Percentiles rank a stretch among this genome's conserved stretches.
phyloP scores from a whole-genome alignment of 2,329 filamentous ascomycete species.

The Xylariales sp. region DNA sequence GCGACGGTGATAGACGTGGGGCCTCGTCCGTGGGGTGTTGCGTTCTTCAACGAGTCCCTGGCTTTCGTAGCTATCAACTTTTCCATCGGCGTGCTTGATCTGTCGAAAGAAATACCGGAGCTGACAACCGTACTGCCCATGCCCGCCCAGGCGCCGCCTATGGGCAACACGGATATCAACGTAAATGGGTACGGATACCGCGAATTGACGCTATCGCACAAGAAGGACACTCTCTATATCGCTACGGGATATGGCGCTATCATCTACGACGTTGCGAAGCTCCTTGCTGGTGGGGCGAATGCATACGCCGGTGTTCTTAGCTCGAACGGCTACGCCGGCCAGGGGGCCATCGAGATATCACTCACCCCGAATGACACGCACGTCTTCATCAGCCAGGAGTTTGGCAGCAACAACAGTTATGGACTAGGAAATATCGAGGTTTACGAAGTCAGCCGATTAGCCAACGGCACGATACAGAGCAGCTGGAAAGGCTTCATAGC shows the following conservation, averaged over 20 bases:
- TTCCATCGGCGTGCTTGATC: conserved; percentile 1
- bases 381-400: conserved; percentile 6
- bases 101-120: neutral
- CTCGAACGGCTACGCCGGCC: neutral
- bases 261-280: neutral
- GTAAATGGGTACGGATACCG: conserved; percentile 4
- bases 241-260: conserved; percentile 5
- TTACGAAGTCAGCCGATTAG: conserved; percentile 3
- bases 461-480: conserved; percentile 1
- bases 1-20: neutral
- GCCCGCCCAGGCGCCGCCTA: neutral
- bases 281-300: conserved; percentile 1
- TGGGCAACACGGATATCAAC: conserved; percentile 1
- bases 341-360: conserved; percentile 2
- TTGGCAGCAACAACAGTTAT: conserved; percentile 1
- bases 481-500: conserved; percentile 2
- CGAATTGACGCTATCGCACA: neutral
- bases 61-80: conserved; percentile 5
- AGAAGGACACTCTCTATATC: conserved; percentile 1
- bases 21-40: conserved; percentile 1
- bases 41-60: conserved; percentile 2
- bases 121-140: neutral
- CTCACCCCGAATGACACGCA: conserved; percentile 2
- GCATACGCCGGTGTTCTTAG: conserved; percentile 1
- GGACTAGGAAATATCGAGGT: conserved; percentile 2